A percentile compares a stretch with the other conserved stretches of the same genome.
Conservation (phyloP, 257 asterid species). For the Knoxia roxburghii region DNA sequence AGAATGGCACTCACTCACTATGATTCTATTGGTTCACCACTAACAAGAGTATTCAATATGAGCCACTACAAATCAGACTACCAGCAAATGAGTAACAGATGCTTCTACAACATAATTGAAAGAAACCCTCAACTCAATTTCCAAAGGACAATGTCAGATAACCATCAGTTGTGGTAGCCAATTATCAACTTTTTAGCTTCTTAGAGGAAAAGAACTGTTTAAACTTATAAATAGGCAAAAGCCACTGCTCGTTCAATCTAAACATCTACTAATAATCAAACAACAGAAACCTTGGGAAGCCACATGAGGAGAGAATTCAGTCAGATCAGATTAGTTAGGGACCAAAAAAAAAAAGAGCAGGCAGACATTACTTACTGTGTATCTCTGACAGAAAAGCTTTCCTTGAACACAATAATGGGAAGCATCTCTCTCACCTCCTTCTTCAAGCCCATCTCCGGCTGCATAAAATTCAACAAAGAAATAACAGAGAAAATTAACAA, state of each 20-base stretch:
- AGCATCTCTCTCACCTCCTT: conserved; percentile 86
- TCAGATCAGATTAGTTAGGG: background rate
- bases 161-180: background rate
- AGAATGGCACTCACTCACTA: background rate
- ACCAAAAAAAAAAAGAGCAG: background rate
- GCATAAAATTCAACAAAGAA: conserved; percentile 2
- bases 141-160: background rate
- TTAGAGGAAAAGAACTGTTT: background rate
- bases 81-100: background rate
- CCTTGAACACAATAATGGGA: conserved; percentile 63
- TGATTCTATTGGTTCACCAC: background rate
- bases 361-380: conserved; percentile 40
- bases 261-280: no score
- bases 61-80: background rate
- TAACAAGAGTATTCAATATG: background rate
- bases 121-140: background rate
- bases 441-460: conserved; percentile 76
- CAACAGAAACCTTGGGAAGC: background rate
- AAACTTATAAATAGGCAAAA: background rate
- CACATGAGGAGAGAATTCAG: background rate
- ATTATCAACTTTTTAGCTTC: background rate
- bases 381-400: conserved; percentile 69
- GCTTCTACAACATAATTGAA: background rate
- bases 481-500: background rate
- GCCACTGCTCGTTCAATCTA: no score